Evolutionary conservation across 495 filamentous ascomycete species (phyloP).

Genomic region (Amphirosellinia nigrospora): DNA sequence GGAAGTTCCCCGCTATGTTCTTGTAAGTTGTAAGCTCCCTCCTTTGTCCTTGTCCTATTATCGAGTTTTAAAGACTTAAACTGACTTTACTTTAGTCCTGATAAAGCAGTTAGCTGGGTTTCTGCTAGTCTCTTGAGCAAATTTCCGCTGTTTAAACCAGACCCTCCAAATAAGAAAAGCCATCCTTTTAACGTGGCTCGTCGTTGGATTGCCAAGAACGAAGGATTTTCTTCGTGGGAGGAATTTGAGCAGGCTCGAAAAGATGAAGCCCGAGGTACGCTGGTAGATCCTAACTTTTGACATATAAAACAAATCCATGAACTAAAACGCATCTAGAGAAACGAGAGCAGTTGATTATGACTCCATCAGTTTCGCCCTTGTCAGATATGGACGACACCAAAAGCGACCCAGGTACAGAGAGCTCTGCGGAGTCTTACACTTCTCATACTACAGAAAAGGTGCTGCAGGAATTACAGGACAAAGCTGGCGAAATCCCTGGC

Average conservation of each 20-base stretch:
- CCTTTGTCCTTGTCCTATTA: not conserved
- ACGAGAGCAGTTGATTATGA: not conserved
- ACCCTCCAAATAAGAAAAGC: constrained; percentile 11
- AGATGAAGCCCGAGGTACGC: constrained; percentile 16
- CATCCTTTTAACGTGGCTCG: constrained; percentile 37
- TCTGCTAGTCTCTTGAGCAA: constrained; percentile 26
- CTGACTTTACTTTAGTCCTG: constrained; percentile 7
- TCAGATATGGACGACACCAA: constrained; percentile 12
- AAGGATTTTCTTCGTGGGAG: constrained; percentile 36
- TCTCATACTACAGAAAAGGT: constrained; percentile 28
- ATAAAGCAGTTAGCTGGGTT: constrained; percentile 32
- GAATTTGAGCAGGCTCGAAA: constrained; percentile 28
- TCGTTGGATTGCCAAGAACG: constrained; percentile 37
- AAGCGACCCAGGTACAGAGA: constrained; percentile 11
- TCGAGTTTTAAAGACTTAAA: not conserved
- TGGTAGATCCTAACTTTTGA: not conserved
- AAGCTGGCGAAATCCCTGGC: constrained; percentile 31
- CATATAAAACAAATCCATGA: not conserved
- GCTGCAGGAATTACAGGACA: constrained; percentile 27
- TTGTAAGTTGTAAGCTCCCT: constrained; percentile 27
- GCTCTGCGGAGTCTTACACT: not conserved
- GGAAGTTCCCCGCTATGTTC: constrained; percentile 53
- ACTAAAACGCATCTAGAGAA: not conserved
- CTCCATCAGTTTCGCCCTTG: constrained; percentile 17
- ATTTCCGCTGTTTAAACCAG: constrained; percentile 32